Base-by-base conservation (phyloP, 106 monocot genomes). In the Narthecium ossifragum region DNA sequence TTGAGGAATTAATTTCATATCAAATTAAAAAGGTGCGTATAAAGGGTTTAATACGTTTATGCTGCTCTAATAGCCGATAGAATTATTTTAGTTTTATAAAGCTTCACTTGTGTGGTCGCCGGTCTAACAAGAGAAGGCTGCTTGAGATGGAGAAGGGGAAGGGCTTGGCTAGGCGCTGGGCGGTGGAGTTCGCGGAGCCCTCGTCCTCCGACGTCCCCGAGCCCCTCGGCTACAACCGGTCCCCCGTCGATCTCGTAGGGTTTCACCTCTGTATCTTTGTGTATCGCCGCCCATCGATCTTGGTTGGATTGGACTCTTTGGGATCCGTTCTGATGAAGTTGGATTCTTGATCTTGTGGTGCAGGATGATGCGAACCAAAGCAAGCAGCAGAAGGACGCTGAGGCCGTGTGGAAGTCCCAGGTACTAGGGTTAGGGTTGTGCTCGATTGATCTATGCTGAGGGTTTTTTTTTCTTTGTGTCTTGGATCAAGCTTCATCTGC, bases 321-420 rank as follows among this genome's bases (percentile, higher is more conserved):
- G 34, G n/a, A 30, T 45, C 24, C 32, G 2, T 66, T 64, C 12
- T 39, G 41, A n/a, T 57, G 28, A 34, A 17, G 14, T 32, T 57
- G 34, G 36, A 5, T 27, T 29, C 39, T 48, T 26, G 11, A 28
- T 8, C 27, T 46, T 39, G 61, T 17, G 26, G 8, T 1, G 45
- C 61, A 87, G 92, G 92, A 92, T 23, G 87, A 87, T 53, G 64
- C 75, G 20, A 79, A 40, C 29, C 68, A 63, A 5, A 57, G 71
- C 46, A 75, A 86, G 13, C 90, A 96, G 78, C 83, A 78, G 78
- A 96, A 90, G 73, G 94, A 96, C 0, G 83, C 90, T 0, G 94
- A 96, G 75, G 75, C 83, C 18, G 78, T 80, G 7, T 90, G 94
- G 94, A 96, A 96, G 62, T 36, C 86, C 12, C 83, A 96, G 94